Percentiles rank a stretch among this genome's conserved stretches.
Evolutionary conservation across 139 green algal genomes (phyloP).

Genomic region (Spirogloea muscicola): DNA sequence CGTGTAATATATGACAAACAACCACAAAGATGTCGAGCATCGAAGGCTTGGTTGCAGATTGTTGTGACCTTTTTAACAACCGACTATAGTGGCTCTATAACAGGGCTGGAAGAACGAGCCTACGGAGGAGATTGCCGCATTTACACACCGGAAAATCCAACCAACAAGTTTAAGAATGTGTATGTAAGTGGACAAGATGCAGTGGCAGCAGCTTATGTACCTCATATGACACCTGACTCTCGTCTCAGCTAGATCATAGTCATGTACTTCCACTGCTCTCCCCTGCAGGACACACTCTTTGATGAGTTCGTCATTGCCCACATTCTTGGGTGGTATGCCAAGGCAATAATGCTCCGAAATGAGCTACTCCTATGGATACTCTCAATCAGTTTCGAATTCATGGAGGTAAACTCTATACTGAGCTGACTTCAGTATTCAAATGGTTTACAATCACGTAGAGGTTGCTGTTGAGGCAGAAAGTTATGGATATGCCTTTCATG

Average conservation of each 20-base stretch:
- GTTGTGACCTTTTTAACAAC: background rate
- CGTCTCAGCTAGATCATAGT: background rate
- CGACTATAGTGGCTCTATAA: background rate
- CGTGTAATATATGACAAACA: background rate
- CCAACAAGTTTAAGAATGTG: slow-evolving; percentile 18
- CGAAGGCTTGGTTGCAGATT: slow-evolving; percentile 5
- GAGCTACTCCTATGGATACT: slow-evolving; percentile 55
- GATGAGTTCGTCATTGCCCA: slow-evolving; percentile 91
- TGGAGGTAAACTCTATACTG: too few species aligned
- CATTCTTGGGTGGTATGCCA: slow-evolving; percentile 72
- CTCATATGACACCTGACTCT: background rate
- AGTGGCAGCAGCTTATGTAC: background rate
- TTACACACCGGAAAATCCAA: slow-evolving; percentile 56
- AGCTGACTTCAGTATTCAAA: too few species aligned
- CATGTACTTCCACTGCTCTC: background rate
- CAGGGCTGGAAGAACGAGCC: slow-evolving; percentile 62
- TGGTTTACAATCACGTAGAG: too few species aligned
- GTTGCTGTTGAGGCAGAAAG: too few species aligned
- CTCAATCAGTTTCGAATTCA: slow-evolving; percentile 53
- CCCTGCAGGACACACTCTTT: too few species aligned
- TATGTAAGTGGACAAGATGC: too few species aligned
- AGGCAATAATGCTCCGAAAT: slow-evolving; percentile 78
- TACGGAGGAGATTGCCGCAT: slow-evolving; percentile 76
- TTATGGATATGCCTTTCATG: too few species aligned
- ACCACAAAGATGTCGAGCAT: background rate